Evolutionary conservation across 1,284 basidiomycete species (phyloP), one percentile per base, ranked within the genome.

Genomic region (Uromyces viciae-fabae): DNA sequence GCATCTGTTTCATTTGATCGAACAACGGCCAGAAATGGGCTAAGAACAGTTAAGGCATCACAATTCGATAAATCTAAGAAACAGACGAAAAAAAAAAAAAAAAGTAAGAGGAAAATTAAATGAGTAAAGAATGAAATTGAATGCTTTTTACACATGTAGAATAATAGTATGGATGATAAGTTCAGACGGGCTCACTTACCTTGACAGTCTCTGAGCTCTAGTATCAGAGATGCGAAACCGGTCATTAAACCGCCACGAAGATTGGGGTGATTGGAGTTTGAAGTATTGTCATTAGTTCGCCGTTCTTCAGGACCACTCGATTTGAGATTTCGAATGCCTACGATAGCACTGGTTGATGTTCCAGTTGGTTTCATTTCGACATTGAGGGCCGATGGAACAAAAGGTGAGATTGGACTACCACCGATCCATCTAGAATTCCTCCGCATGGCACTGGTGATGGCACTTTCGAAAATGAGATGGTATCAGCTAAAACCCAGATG

Each of bases 1-100:
- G 94, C 95, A 0, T 95, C 96, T 0, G 95, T 97, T 42, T 95
- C 88, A 40, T 94, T 91, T 9, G 95, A 98, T 31, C 95, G 91
- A 75, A 99, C 92, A 43, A 99, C 91, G 15, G 94, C 90, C 82
- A 98, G 92, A 88, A 99, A 99, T 0, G 95, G 95, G 14, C 89
- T 88, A n/a, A 96, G 88, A 40, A 98, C 86, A 43, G 88, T 87
- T 66, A 84, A 81, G 1, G 85, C 85, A 69, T 85, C 84, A 15
- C 85, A 62, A 7, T 72, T 38, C 19, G 43, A 58, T 17, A 83
- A 36, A 74, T 84, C 83, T 83, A 64, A 64, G 17, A 42, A 64
- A 38, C 91, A 86, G 76, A 91, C 83, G 15, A 86, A 86, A 73
- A 86, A 85, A 83, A 94, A 86, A 87, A 92, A 91, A 19, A 19